These are phyloP conservation scores for Exophiala phaeomuriformis DNA, from an alignment of 2,329 filamentous ascomycete genomes.

Conservation along the genomic window DNA sequence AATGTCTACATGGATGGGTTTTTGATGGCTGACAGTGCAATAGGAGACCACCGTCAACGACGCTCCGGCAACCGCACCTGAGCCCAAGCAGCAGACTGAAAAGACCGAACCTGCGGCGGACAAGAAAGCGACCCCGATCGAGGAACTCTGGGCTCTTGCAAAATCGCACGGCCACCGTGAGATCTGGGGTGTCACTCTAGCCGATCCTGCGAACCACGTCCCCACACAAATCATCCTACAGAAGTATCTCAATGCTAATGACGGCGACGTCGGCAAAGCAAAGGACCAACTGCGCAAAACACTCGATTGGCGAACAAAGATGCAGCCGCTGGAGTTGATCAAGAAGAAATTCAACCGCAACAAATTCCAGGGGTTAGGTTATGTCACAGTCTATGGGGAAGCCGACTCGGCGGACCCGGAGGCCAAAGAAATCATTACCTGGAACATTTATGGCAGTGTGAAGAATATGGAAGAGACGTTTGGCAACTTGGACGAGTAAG, in stretches of 20 bases:
- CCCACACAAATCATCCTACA: conserved; percentile 79
- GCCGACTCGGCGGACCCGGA: conserved; percentile 31
- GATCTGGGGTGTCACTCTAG: conserved; percentile 77
- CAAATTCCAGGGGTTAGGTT: conserved; percentile 74
- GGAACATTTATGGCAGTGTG: conserved; percentile 87
- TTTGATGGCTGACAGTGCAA: conserved; percentile 3
- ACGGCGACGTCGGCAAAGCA: conserved; percentile 64
- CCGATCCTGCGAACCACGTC: conserved; percentile 45
- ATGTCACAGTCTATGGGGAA: conserved; percentile 59
- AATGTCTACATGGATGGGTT: background rate
- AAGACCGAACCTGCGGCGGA: conserved; percentile 7
- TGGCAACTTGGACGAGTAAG: conserved; percentile 71
- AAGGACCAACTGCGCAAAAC: conserved; percentile 71
- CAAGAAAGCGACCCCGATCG: conserved; percentile 16
- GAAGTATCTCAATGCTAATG: conserved; percentile 90
- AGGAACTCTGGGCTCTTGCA: conserved; percentile 24
- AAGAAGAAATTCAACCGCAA: conserved; percentile 55
- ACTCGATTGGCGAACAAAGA: conserved; percentile 72
- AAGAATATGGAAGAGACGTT: conserved; percentile 77
- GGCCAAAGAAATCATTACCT: conserved; percentile 63
- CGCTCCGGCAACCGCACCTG: background rate
- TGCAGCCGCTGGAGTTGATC: conserved; percentile 61
- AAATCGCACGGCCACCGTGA: conserved; percentile 53
- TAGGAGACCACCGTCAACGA: background rate
- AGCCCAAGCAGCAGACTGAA: conserved; percentile 10